Conservation (phyloP, 208 protist genomes). For the Vickermania ingenoplastis region DNA sequence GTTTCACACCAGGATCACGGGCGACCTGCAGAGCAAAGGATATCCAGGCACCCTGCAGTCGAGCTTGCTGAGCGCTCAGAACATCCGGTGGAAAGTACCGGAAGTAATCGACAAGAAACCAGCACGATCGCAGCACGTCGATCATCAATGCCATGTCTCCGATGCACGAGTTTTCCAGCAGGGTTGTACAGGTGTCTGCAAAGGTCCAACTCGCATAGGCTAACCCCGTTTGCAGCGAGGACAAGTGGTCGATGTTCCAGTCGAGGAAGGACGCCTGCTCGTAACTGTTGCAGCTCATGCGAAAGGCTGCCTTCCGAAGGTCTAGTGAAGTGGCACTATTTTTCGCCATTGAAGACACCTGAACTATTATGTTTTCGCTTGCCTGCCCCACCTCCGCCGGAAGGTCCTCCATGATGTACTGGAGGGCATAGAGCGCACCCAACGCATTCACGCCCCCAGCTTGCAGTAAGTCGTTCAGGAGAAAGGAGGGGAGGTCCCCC, state of each 20-base stretch:
- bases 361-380: slow-evolving; percentile 58
- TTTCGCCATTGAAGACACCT: slow-evolving; percentile 39
- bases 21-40: slow-evolving; percentile 34
- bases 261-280: slow-evolving; percentile 73
- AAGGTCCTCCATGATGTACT: slow-evolving; percentile 86
- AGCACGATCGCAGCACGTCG: slow-evolving; percentile 54
- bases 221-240: slow-evolving; percentile 64
- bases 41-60: slow-evolving; percentile 41
- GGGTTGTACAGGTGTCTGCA: slow-evolving; percentile 43
- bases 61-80: slow-evolving; percentile 22
- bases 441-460: slow-evolving; percentile 52
- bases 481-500: slow-evolving; percentile 46
- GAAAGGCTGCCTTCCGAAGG: slow-evolving; percentile 69
- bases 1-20: slow-evolving; percentile 12
- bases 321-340: slow-evolving; percentile 13
- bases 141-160: slow-evolving; percentile 47
- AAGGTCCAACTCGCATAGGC: slow-evolving; percentile 47
- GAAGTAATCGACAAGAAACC: slow-evolving; percentile 78
- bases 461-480: slow-evolving; percentile 60
- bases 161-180: slow-evolving; percentile 40
- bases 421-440: slow-evolving; percentile 65
- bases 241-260: slow-evolving; percentile 74
- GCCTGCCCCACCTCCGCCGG: slow-evolving; percentile 60
- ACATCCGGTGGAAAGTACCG: slow-evolving; percentile 37
- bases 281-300: slow-evolving; percentile 82